phyloP scores from a whole-genome alignment of 164 flowering plant species.

The Chimonanthus praecox region DNA sequence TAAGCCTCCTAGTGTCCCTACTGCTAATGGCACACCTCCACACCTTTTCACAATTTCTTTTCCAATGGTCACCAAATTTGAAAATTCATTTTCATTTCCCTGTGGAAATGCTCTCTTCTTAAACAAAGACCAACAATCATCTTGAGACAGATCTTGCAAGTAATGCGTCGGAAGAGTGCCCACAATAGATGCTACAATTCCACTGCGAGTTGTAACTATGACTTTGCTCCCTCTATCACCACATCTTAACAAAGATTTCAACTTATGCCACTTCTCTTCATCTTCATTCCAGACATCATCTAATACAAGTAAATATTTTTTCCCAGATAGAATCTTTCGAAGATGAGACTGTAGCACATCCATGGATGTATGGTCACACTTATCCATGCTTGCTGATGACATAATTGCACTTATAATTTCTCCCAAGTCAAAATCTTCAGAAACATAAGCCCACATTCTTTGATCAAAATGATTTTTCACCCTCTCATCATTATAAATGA shows the following conservation, averaged over 20 bases:
- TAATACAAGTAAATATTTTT: no score
- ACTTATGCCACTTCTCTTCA: not conserved
- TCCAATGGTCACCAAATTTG: constrained; percentile 4
- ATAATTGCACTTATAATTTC: no score
- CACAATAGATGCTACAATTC: not conserved
- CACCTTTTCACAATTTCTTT: constrained; percentile 13
- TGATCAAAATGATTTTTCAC: not conserved
- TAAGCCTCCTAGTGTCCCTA: constrained; percentile 11
- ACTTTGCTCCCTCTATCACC: not conserved
- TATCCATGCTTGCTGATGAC: not conserved
- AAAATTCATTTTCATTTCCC: not conserved
- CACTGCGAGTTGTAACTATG: not conserved
- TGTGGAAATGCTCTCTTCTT: not conserved
- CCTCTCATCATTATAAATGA: not conserved
- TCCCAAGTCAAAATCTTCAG: no score
- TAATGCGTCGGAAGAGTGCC: not conserved
- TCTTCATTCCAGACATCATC: no score
- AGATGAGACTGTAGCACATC: not conserved
- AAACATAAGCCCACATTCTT: no score
- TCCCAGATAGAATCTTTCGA: no score
- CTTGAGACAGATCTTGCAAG: not conserved
- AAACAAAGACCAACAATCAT: constrained; percentile 1
- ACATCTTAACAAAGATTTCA: not conserved
- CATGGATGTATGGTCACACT: not conserved
- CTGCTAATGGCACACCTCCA: constrained; percentile 15